phyloP scores from a whole-genome alignment of 83 land plant species.

The Thuja plicata region DNA sequence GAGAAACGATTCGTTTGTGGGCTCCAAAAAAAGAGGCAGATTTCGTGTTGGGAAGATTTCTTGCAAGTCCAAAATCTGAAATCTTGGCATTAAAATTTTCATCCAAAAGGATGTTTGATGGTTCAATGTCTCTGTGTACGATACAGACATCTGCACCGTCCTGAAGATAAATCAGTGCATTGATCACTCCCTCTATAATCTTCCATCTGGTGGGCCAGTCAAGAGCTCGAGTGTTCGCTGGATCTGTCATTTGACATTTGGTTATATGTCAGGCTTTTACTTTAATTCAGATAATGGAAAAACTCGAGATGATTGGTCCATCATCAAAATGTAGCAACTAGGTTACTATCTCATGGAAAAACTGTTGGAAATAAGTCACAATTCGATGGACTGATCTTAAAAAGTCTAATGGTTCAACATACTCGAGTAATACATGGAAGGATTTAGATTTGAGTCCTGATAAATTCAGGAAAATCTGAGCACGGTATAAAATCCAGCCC shows the following conservation, averaged over 20 bases:
- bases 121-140: background rate
- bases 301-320: background rate
- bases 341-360: too few species aligned
- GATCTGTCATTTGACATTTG: background rate
- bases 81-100: background rate
- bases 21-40: background rate
- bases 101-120: background rate
- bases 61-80: conserved; percentile 1
- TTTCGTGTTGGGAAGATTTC: background rate
- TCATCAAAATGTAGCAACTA: too few species aligned
- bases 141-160: background rate
- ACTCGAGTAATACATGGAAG: too few species aligned
- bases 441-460: too few species aligned
- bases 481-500: too few species aligned
- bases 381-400: too few species aligned
- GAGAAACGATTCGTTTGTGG: too few species aligned
- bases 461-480: too few species aligned
- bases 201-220: background rate
- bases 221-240: background rate
- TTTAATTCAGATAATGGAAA: too few species aligned
- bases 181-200: background rate
- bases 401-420: too few species aligned
- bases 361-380: too few species aligned
- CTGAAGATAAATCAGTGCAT: background rate
- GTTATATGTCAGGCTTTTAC: too few species aligned